Base-by-base conservation (phyloP, 805 yeast species). In the Sungouiella blattae region DNA sequence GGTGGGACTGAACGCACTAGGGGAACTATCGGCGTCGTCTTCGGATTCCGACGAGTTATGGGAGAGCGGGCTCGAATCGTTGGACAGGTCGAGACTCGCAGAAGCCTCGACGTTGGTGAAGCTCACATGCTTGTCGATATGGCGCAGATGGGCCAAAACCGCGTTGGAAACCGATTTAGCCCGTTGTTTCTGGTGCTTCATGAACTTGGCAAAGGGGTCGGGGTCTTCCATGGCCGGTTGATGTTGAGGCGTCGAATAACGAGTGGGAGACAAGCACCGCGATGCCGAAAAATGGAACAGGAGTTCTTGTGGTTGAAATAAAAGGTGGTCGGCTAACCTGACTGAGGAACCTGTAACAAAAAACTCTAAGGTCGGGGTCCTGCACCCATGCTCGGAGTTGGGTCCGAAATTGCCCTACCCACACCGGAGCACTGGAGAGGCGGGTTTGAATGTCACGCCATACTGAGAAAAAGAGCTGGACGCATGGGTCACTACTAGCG, bases 91-190 rank as follows among this genome's bases (percentile, higher is more conserved):
- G 22, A 9, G 9, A 9, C 6, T 20, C 6, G 9, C 8, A 6
- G 22, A 6, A 20, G 44, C 48, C n/a, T 39, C 30, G 30, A 5
- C 43, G 16, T 38, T 43, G 32, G 35, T 35, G 37, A 51, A 50
- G 25, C 44, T 31, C 28, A 52, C 58, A 41, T 52, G 54, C 32
- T 52, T 52, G 29, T 40, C 41, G n/a, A 36, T 39, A 11, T 37
- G 39, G 13, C 53, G 41, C 39, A 50, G 54, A 7, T 18, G 28
- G 33, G 43, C 51, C 18, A 55, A 45, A 16, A 52, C 46, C 18
- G 54, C 60, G 34, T 53, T 55, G 32, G 53, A 47, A 15, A 55
- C 51, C n/a, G 57, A 48, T 28, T 49, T 43, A 28, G 58, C 47
- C 28, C 51, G 46, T 15, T 39, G 43, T 26, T 33, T 33, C 26